Conservation (phyloP, 164 flowering plant species). For the Hamamelis virginiana region DNA sequence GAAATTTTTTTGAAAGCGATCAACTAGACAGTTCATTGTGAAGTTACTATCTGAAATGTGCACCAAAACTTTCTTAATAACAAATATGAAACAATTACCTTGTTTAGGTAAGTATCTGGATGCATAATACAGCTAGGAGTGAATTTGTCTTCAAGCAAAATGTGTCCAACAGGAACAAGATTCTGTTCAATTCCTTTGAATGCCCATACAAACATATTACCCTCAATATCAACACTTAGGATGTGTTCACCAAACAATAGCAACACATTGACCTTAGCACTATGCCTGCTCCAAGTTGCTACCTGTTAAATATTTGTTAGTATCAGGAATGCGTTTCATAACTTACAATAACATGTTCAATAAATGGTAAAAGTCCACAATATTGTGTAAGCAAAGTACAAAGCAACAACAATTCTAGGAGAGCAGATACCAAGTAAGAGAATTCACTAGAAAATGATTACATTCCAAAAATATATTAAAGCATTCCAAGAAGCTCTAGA, state of each 20-base stretch:
- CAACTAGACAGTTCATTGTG: neutral
- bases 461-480: neutral
- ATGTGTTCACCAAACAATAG: slow-evolving; percentile 86
- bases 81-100: slow-evolving; percentile 45
- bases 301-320: slow-evolving; percentile 47
- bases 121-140: slow-evolving; percentile 86
- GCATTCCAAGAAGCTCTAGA: neutral
- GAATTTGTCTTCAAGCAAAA: slow-evolving; percentile 54
- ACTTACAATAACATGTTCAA: too few species aligned
- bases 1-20: neutral
- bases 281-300: slow-evolving; percentile 86
- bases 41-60: neutral
- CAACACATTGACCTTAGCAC: slow-evolving; percentile 68
- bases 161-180: slow-evolving; percentile 66
- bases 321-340: neutral
- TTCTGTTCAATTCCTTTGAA: slow-evolving; percentile 71
- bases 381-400: too few species aligned
- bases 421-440: too few species aligned
- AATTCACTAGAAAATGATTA: too few species aligned
- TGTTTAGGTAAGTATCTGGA: slow-evolving; percentile 95
- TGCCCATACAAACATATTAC: slow-evolving; percentile 80
- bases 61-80: slow-evolving; percentile 1
- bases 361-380: too few species aligned
- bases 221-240: slow-evolving; percentile 73
- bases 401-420: too few species aligned